phyloP scores from a whole-genome alignment of 345 rosid species.

The Boechera retrofracta region DNA sequence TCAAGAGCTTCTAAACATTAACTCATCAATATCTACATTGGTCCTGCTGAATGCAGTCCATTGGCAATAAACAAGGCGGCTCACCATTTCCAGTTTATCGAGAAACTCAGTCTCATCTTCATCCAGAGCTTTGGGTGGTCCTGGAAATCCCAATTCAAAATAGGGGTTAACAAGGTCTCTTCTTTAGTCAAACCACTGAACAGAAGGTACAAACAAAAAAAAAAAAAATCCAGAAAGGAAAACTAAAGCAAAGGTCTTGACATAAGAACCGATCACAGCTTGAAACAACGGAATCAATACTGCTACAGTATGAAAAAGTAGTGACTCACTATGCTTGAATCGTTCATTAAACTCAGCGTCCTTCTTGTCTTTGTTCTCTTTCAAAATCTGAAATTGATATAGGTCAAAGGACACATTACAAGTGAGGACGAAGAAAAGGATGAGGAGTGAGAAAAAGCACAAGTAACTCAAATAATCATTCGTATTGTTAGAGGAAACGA shows the following conservation, averaged over 20 bases:
- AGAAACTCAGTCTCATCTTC: conserved; percentile 98
- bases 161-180: no score
- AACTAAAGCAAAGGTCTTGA: background rate
- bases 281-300: background rate
- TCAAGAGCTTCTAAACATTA: conserved; percentile 14
- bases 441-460: background rate
- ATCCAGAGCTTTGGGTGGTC: conserved; percentile 97
- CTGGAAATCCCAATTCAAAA: conserved; percentile 45
- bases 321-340: conserved; percentile 85
- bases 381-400: conserved; percentile 62
- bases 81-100: conserved; percentile 78
- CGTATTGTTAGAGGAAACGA: background rate
- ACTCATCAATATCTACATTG: background rate
- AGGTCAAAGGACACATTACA: background rate
- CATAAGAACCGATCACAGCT: background rate
- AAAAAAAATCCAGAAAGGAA: background rate
- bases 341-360: conserved; percentile 98
- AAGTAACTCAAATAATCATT: background rate
- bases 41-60: background rate
- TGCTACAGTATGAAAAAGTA: background rate
- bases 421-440: background rate
- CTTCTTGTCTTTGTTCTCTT: conserved; percentile 93
- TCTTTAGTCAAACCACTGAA: no score
- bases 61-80: conserved; percentile 21
- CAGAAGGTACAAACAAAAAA: no score